Evolutionary conservation across 305 asterid species (phyloP).

Genomic region (Solanum hybrid): DNA sequence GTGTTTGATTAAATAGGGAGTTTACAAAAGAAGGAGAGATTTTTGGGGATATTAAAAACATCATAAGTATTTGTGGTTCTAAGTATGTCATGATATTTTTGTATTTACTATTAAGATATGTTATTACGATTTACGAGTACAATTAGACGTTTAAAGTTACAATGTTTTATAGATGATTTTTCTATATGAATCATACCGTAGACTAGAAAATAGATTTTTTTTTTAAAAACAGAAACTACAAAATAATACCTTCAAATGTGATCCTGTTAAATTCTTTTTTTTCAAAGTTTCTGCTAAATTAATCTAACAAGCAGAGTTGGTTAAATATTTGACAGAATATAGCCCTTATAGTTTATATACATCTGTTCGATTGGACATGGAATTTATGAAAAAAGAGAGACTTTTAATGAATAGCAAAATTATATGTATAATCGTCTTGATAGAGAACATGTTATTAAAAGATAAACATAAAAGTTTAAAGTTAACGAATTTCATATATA

Average conservation of each 20-base stretch:
- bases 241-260: not conserved
- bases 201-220: not conserved
- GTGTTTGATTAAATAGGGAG: not conserved
- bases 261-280: not conserved
- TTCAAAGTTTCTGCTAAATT: not conserved
- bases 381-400: not conserved
- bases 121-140: not conserved
- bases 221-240: not conserved
- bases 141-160: not conserved
- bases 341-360: not conserved
- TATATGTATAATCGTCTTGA: accelerated
- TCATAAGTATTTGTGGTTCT: not conserved
- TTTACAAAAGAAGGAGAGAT: not conserved
- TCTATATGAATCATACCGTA: not conserved
- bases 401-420: not conserved
- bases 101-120: not conserved
- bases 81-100: not conserved
- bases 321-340: not conserved
- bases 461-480: not conserved
- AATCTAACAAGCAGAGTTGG: not conserved
- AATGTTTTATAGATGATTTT: not conserved
- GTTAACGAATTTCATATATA: not conserved
- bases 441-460: not conserved
- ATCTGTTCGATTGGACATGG: not conserved
- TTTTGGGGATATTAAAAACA: not conserved